These are phyloP conservation scores for Quercus parvula DNA, from an alignment of 306 rosid species.

Conservation along the genomic window DNA sequence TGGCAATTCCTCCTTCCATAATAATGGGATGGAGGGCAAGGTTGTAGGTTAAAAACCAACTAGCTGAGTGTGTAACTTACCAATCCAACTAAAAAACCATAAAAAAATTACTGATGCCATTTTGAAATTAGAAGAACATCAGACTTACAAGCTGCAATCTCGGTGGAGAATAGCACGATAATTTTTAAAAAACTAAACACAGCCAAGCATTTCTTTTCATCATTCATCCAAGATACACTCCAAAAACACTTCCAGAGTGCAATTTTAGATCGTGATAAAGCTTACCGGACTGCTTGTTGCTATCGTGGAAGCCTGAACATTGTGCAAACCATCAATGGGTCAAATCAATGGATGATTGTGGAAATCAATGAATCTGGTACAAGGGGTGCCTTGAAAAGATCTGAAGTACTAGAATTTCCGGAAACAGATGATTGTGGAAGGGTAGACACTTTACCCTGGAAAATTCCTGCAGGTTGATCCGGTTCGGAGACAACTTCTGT, in stretches of 20 bases:
- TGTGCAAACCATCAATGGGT: constrained; percentile 25
- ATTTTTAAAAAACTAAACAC: constrained; percentile 9
- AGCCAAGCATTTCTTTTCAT: background rate
- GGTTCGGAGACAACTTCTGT: constrained; percentile 44
- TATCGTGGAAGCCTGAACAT: constrained; percentile 27
- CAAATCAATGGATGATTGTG: constrained; percentile 46
- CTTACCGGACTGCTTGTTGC: constrained; percentile 46
- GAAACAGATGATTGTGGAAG: constrained; percentile 37
- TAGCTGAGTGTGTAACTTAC: too few relatives aligned
- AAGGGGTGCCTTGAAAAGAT: constrained; percentile 34
- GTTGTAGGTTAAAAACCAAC: too few relatives aligned
- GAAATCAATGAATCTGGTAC: constrained; percentile 31
- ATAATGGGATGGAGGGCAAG: too few relatives aligned
- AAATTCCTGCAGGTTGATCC: constrained; percentile 37
- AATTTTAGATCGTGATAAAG: background rate
- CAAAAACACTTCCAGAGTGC: background rate
- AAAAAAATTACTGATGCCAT: constrained; percentile 7
- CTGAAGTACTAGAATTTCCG: constrained; percentile 39
- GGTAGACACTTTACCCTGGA: constrained; percentile 31
- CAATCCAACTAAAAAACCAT: too few relatives aligned
- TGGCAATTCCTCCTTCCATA: too few relatives aligned
- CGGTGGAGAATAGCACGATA: background rate
- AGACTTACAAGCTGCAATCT: background rate
- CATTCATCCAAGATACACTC: background rate
- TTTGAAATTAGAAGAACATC: background rate